phyloP scores from a whole-genome alignment of 371 early-diverging fungal genomes.

The Mucor plumbeus region DNA sequence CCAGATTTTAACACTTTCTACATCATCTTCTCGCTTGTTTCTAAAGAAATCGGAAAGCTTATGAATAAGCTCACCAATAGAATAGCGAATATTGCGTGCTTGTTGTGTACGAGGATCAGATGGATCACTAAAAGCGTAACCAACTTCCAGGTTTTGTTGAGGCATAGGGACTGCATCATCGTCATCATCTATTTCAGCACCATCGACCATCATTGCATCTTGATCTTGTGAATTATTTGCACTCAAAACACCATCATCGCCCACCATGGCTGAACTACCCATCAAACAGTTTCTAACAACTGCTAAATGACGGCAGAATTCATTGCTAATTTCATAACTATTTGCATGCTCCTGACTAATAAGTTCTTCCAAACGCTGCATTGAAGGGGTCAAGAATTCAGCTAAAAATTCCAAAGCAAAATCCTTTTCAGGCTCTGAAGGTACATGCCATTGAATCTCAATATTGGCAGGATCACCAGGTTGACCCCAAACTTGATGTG shows the following conservation, averaged over 20 bases:
- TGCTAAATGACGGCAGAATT: slow-evolving; percentile 64
- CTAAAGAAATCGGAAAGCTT: slow-evolving; percentile 58
- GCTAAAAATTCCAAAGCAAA: slow-evolving; percentile 71
- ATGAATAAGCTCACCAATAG: slow-evolving; percentile 61
- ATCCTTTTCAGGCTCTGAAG: slow-evolving; percentile 67
- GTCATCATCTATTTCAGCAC: slow-evolving; percentile 19
- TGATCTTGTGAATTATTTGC: background rate
- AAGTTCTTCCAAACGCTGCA: slow-evolving; percentile 52
- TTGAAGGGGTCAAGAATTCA: slow-evolving; percentile 51
- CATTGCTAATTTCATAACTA: slow-evolving; percentile 52
- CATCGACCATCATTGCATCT: background rate
- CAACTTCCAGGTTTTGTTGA: slow-evolving; percentile 50
- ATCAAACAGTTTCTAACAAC: slow-evolving; percentile 59
- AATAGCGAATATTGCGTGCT: slow-evolving; percentile 53
- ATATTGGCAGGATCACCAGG: slow-evolving; percentile 59
- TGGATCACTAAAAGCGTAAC: slow-evolving; percentile 65
- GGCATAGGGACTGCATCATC: slow-evolving; percentile 45
- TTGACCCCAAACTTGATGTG: slow-evolving; percentile 82
- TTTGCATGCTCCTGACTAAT: slow-evolving; percentile 36
- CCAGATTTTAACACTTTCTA: slow-evolving; percentile 73
- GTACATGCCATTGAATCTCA: slow-evolving; percentile 78
- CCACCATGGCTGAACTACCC: slow-evolving; percentile 59
- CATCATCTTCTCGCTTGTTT: slow-evolving; percentile 71
- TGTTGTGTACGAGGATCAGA: slow-evolving; percentile 53
- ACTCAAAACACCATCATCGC: slow-evolving; percentile 54